Conservation (phyloP, 2,329 filamentous ascomycete species). For the Phialophora chinensis region DNA sequence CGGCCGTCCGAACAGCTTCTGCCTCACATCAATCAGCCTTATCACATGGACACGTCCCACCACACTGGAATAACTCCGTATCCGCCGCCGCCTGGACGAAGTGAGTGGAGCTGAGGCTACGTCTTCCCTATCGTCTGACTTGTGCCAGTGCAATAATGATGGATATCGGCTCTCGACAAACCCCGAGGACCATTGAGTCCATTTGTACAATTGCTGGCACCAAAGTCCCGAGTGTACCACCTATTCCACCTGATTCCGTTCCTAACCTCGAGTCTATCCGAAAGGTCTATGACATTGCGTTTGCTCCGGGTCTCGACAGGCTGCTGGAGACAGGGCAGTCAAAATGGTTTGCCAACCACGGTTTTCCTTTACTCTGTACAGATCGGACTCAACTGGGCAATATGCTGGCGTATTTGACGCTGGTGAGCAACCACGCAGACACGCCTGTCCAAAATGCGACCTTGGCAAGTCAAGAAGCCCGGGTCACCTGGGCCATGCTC, state of each 20-base stretch:
- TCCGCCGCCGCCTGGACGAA: constrained; percentile 32
- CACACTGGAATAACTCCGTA: constrained; percentile 32
- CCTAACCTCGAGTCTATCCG: constrained; percentile 69
- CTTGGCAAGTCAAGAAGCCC: constrained; percentile 42
- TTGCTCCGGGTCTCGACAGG: constrained; percentile 73
- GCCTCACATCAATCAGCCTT: constrained; percentile 38
- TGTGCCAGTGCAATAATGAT: constrained; percentile 33
- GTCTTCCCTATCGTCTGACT: constrained; percentile 1
- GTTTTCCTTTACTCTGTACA: constrained; percentile 58
- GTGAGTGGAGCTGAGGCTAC: constrained; percentile 24
- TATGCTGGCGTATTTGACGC: constrained; percentile 67
- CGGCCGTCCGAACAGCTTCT: constrained; percentile 36
- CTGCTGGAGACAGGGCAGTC: constrained; percentile 71
- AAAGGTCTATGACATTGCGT: constrained; percentile 75
- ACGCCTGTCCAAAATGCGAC: constrained; percentile 31
- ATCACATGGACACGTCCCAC: constrained; percentile 35
- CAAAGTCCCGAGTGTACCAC: constrained; percentile 51
- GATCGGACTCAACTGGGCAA: constrained; percentile 68
- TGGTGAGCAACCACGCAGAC: constrained; percentile 39
- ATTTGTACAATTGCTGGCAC: constrained; percentile 68
- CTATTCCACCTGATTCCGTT: constrained; percentile 61
- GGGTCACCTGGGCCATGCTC: constrained; percentile 66
- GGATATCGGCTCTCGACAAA: constrained; percentile 21
- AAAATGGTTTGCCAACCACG: constrained; percentile 73
- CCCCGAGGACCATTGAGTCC: constrained; percentile 70